These are phyloP conservation scores for Mycena filopes DNA, from an alignment of 768 basidiomycete genomes.

Conservation along the genomic window DNA sequence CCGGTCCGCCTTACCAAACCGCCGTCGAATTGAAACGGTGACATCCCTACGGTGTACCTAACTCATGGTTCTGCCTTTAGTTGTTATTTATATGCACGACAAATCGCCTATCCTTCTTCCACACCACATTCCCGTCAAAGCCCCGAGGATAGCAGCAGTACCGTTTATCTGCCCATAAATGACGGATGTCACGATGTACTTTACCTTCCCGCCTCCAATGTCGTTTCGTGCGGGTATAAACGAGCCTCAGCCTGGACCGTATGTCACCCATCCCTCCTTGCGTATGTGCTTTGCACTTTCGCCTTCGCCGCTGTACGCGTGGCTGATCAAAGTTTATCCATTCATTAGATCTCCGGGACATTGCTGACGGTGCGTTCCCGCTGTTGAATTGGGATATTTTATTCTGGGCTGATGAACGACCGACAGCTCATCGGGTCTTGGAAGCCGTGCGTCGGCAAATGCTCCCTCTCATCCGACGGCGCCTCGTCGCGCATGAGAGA, in stretches of 20 bases:
- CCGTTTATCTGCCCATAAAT: conserved; percentile 28
- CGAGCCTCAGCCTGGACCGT: conserved; percentile 37
- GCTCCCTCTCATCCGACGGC: conserved; percentile 76
- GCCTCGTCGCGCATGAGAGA: conserved; percentile 75
- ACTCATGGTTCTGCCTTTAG: conserved; percentile 24
- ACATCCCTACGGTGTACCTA: conserved; percentile 21
- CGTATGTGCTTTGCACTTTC: conserved; percentile 47
- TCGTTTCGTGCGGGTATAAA: conserved; percentile 35
- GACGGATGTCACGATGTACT: not conserved
- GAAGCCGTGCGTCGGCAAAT: conserved; percentile 80
- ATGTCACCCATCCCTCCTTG: conserved; percentile 61
- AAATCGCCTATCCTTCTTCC: conserved; percentile 30
- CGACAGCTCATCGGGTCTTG: conserved; percentile 70
- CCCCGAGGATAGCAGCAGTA: conserved; percentile 47
- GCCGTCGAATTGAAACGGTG: conserved; percentile 12
- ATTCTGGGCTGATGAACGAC: too few relatives aligned
- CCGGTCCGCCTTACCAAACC: conserved; percentile 27
- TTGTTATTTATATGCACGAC: conserved; percentile 33
- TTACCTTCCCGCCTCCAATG: conserved; percentile 34
- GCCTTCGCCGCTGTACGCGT: not conserved
- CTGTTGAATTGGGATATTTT: too few relatives aligned
- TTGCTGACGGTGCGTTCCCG: conserved; percentile 56
- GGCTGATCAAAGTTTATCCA: not conserved
- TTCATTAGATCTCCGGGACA: conserved; percentile 87
- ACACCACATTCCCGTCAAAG: conserved; percentile 49